Conservation (phyloP, 495 filamentous ascomycete species). For the Penicillium crystallinum region DNA sequence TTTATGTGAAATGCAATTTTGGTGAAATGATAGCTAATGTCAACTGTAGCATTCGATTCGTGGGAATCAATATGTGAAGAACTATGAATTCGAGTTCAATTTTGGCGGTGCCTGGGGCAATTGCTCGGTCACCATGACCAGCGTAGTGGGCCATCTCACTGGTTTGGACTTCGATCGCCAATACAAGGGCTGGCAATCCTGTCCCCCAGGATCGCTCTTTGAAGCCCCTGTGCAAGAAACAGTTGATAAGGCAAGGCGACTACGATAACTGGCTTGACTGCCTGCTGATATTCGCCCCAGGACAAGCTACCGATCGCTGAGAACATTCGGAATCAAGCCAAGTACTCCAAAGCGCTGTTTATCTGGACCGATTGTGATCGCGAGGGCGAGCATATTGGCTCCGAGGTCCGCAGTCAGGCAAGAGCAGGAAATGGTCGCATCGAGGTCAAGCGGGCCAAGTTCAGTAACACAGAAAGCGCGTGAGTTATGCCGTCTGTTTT, state of each 20-base stretch:
- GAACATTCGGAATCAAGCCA: constrained; percentile 79
- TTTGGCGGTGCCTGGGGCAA: constrained; percentile 77
- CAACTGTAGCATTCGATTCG: constrained; percentile 48
- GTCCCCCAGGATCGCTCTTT: constrained; percentile 73
- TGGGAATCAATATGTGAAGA: constrained; percentile 79
- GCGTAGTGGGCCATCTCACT: constrained; percentile 81
- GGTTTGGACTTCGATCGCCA: constrained; percentile 61
- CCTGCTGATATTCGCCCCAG: constrained; percentile 35
- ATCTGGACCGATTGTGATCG: constrained; percentile 99
- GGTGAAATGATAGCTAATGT: constrained; percentile 16
- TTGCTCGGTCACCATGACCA: constrained; percentile 86
- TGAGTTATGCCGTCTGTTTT: constrained; percentile 35
- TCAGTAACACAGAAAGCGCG: constrained; percentile 95
- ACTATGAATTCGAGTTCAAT: constrained; percentile 85
- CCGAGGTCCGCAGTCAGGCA: constrained; percentile 84
- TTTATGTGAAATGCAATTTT: no score
- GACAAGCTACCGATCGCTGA: constrained; percentile 74
- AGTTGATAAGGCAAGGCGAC: constrained; percentile 54
- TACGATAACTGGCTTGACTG: neutral
- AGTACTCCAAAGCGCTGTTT: constrained; percentile 63
- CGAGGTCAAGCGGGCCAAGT: constrained; percentile 77
- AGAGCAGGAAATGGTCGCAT: constrained; percentile 64
- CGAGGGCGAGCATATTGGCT: constrained; percentile 93
- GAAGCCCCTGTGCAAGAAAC: constrained; percentile 66
- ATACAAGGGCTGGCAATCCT: constrained; percentile 74